phyloP scores from a whole-genome alignment of 2,329 filamentous ascomycete species.

The Nemania sp. region DNA sequence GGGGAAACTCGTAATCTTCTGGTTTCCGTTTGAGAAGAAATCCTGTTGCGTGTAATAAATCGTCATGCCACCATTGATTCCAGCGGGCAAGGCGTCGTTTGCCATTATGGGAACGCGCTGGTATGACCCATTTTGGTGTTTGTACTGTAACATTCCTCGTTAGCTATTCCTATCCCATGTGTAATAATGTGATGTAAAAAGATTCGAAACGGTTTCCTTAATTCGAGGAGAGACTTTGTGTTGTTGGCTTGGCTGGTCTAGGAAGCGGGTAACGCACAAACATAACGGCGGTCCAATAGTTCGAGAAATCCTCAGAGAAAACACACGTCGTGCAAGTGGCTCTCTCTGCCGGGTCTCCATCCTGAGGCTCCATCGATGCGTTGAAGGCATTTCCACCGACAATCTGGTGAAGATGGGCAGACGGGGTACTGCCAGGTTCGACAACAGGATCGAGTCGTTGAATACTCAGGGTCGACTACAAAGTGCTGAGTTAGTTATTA shows the following conservation, averaged over 20 bases:
- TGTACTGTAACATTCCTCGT: conserved; percentile 35
- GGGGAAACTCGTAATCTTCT: conserved; percentile 59
- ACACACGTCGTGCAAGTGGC: conserved; percentile 50
- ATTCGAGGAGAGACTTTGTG: too few species aligned
- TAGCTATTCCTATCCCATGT: background rate
- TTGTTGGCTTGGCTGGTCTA: background rate
- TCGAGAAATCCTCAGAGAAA: conserved; percentile 49
- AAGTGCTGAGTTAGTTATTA: background rate
- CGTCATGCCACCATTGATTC: conserved; percentile 50
- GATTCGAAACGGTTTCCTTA: background rate
- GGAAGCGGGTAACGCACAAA: conserved; percentile 33
- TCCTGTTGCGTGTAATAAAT: conserved; percentile 51
- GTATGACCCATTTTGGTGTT: conserved; percentile 50
- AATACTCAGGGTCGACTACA: conserved; percentile 44
- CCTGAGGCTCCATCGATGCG: conserved; percentile 47
- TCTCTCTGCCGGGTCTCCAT: conserved; percentile 44
- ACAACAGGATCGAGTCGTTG: conserved; percentile 51
- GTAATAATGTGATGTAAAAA: background rate
- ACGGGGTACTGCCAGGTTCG: conserved; percentile 46
- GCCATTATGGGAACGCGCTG: conserved; percentile 50
- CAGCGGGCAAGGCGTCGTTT: conserved; percentile 46
- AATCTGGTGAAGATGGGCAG: conserved; percentile 50
- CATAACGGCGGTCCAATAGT: conserved; percentile 51
- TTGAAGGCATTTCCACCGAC: conserved; percentile 51
- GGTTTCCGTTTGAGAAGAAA: conserved; percentile 48